Percentiles rank a stretch among this genome's conserved stretches.
Evolutionary conservation across 352 stramenopile genomes (phyloP).

Genomic region (Pythium sp.): DNA sequence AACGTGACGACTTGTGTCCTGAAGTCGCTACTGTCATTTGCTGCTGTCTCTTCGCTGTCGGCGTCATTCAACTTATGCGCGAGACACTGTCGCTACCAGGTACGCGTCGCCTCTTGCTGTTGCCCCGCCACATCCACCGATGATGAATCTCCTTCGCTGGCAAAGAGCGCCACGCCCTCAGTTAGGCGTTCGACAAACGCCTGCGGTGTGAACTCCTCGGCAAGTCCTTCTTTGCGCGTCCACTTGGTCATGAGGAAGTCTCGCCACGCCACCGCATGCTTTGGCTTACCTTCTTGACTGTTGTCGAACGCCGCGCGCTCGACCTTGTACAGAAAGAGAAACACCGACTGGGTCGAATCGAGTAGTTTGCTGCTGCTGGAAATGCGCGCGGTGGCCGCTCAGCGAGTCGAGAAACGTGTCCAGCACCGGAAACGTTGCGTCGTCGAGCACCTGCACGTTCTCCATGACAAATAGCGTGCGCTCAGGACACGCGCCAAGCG

Average conservation of each 20-base stretch:
- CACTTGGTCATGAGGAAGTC: constrained; percentile 58
- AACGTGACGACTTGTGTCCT: too few relatives aligned
- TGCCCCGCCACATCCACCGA: neutral
- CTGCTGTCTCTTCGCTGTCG: neutral
- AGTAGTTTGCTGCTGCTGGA: constrained; percentile 49
- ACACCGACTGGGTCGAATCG: constrained; percentile 52
- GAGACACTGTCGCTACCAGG: constrained; percentile 15
- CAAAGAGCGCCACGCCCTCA: constrained; percentile 32
- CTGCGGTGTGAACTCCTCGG: constrained; percentile 64
- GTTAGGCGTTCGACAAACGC: constrained; percentile 60
- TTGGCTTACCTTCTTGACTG: neutral
- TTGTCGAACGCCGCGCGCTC: constrained; percentile 3
- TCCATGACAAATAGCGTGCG: constrained; percentile 55
- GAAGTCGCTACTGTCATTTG: neutral
- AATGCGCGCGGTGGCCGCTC: constrained; percentile 59
- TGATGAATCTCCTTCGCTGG: neutral
- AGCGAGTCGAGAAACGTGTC: constrained; percentile 71
- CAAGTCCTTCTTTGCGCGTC: constrained; percentile 26
- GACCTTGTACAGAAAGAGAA: constrained; percentile 60
- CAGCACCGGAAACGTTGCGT: constrained; percentile 45
- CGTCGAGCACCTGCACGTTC: constrained; percentile 45
- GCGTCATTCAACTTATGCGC: neutral
- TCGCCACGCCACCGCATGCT: constrained; percentile 30
- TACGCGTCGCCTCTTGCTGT: neutral
- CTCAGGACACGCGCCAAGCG: constrained; percentile 38